phyloP scores from a whole-genome alignment of 163 green algal genomes.

The Scenedesmus sp. region DNA sequence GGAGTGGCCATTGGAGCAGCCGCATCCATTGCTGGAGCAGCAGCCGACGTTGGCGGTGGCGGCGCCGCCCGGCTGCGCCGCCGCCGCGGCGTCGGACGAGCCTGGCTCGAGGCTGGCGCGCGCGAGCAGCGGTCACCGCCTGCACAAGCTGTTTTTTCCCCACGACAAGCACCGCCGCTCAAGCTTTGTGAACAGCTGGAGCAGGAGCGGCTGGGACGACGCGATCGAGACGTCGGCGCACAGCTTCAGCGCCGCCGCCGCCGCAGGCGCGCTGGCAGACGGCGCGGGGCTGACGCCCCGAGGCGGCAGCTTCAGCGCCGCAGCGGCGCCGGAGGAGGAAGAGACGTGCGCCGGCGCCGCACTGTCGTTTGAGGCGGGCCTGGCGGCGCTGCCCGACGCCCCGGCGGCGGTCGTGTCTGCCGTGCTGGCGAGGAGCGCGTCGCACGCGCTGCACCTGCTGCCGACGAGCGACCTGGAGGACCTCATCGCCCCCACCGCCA shows the following conservation, averaged over 20 bases:
- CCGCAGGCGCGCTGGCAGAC: not conserved
- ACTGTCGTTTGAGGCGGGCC: not conserved
- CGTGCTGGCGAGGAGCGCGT: constrained; percentile 1
- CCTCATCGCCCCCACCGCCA: constrained; percentile 3
- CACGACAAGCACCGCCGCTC: constrained; percentile 21
- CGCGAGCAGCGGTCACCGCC: constrained; percentile 15
- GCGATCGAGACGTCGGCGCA: constrained; percentile 23
- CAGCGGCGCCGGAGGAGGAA: too few species aligned
- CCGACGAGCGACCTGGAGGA: constrained; percentile 19
- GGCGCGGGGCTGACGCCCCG: not conserved
- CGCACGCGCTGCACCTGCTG: constrained; percentile 8
- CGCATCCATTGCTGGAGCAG: constrained; percentile 2
- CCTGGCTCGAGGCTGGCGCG: not conserved
- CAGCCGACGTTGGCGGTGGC: not conserved
- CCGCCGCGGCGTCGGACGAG: too few species aligned
- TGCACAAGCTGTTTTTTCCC: constrained; percentile 18
- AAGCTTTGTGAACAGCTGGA: too few species aligned
- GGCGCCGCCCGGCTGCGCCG: too few species aligned
- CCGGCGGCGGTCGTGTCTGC: not conserved
- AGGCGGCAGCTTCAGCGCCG: not conserved
- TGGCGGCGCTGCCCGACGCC: constrained; percentile 8
- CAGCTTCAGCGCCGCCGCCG: not conserved
- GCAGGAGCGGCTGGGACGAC: constrained; percentile 22
- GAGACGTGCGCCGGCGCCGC: not conserved
- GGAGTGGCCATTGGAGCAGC: constrained; percentile 13